A percentile compares a stretch with the other conserved stretches of the same genome.
These are phyloP conservation scores for Exophiala lecanii-corni DNA, from an alignment of 2,329 filamentous ascomycete genomes.

Conservation along the genomic window DNA sequence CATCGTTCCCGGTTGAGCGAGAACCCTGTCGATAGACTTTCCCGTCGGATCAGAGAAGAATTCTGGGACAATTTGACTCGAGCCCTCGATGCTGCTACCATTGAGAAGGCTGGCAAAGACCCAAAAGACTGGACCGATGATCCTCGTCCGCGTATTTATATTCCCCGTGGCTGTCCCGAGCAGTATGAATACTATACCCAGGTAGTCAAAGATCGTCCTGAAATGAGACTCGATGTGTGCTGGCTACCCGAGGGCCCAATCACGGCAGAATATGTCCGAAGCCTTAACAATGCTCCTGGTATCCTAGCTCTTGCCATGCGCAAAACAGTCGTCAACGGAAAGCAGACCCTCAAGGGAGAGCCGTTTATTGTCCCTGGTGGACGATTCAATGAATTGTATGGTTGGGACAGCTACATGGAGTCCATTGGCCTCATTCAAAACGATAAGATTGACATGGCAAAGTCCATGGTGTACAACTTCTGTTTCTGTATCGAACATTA, in stretches of 20 bases:
- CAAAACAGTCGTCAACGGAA: constrained; percentile 60
- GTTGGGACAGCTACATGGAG: constrained; percentile 99
- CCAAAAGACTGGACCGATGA: constrained; percentile 94
- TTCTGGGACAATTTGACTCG: constrained; percentile 93
- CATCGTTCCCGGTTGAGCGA: constrained; percentile 90
- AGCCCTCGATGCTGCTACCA: constrained; percentile 73
- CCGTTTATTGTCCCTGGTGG: constrained; percentile 98
- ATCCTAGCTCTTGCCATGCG: constrained; percentile 88
- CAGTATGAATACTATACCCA: constrained; percentile 85
- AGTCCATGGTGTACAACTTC: constrained; percentile 93
- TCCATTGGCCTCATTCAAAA: constrained; percentile 83
- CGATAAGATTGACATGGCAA: constrained; percentile 79
- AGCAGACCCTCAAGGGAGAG: constrained; percentile 69
- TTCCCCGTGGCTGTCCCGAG: constrained; percentile 77
- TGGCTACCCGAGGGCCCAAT: constrained; percentile 65
- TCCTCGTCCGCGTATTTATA: constrained; percentile 84
- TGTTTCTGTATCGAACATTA: constrained; percentile 98
- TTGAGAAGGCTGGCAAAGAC: constrained; percentile 80
- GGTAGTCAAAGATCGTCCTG: constrained; percentile 71
- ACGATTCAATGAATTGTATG: constrained; percentile 96
- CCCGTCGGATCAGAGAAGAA: constrained; percentile 77
- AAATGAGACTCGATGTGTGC: constrained; percentile 82
- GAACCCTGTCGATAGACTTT: constrained; percentile 85
- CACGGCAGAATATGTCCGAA: constrained; percentile 73
- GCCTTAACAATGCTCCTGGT: constrained; percentile 82